Base-by-base conservation (phyloP, 352 stramenopile species). In the Globisporangium nodosum region DNA sequence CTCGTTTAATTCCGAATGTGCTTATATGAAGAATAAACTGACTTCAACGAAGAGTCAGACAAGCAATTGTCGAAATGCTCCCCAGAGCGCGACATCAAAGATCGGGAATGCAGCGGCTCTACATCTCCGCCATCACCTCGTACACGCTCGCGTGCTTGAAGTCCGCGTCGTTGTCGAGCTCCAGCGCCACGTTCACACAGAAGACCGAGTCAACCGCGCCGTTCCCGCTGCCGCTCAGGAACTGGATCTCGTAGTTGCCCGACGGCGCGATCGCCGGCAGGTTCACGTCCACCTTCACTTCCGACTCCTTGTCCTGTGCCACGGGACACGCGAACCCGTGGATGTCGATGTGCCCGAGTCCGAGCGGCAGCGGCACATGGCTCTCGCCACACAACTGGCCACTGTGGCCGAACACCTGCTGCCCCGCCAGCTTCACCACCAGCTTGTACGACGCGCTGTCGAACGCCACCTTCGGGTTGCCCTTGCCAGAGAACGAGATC, bases 271-370 rank as follows among this genome's bases (percentile, higher is more conserved):
- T 94, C 31, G 80, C 73, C 12, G 85, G 85, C 21, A 94, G 57
- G 63, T 92, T 94, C 58, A 94, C 80, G 31, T 91, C 74, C 54
- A 92, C 73, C 69, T 88, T 85, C 16, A 94, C 37, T 58, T 86
- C 71, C 11, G 74, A 80, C 45, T 74, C 81, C 54, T 82, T 78
- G 56, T 83, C 85, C 47, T 78, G 64, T 52, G 76, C 73, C 59
- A 90, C 65, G 15, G 85, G 85, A 69, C 85, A 94, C 30, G 67
- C 46, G 53, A 94, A 90, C 8, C 85, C 85, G 60, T 92, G 78
- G 20, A 94, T 76, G 37, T 91, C 81, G 62, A 94, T 94, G 69
- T 94, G 81, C 49, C 85, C 85, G 27, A 94, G 70, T n/a, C 74
- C 81, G 18, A 94, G 71, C 15, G 85, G 85, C 58, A 94, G 71